Evolutionary conservation across 257 asterid genomes (phyloP).

Genomic region (Penstemon davidsonii): DNA sequence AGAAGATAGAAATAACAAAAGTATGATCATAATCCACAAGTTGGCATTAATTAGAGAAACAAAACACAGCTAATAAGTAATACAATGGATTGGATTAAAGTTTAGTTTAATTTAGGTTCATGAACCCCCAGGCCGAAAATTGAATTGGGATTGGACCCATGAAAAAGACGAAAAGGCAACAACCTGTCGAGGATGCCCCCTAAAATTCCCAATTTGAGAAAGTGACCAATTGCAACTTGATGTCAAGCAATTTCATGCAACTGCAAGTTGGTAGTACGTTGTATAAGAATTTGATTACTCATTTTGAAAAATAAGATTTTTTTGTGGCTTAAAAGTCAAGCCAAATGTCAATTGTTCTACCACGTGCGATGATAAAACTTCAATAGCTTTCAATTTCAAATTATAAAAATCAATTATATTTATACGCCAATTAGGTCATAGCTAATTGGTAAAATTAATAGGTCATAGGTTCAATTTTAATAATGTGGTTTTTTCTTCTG

Average conservation of each 20-base stretch:
- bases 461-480: too few relatives aligned
- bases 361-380: too few relatives aligned
- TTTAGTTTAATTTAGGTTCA: conserved; percentile 3
- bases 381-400: too few relatives aligned
- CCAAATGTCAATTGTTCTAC: too few relatives aligned
- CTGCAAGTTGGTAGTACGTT: conserved; percentile 27
- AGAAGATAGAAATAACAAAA: background rate
- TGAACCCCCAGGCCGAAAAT: conserved; percentile 12
- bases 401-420: too few relatives aligned
- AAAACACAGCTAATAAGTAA: background rate
- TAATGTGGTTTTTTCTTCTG: too few relatives aligned
- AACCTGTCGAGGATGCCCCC: background rate
- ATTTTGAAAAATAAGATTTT: conserved; percentile 1
- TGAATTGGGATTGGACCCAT: conserved; percentile 16
- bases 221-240: conserved; percentile 14
- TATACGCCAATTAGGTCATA: too few relatives aligned
- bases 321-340: too few relatives aligned
- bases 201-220: background rate
- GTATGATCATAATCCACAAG: background rate
- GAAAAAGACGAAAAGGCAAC: background rate
- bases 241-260: conserved; percentile 9
- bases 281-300: background rate
- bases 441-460: too few relatives aligned
- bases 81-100: background rate
- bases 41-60: background rate